phyloP scores from a whole-genome alignment of 75 land plant species.

The Chamaecyparis obtusa region DNA sequence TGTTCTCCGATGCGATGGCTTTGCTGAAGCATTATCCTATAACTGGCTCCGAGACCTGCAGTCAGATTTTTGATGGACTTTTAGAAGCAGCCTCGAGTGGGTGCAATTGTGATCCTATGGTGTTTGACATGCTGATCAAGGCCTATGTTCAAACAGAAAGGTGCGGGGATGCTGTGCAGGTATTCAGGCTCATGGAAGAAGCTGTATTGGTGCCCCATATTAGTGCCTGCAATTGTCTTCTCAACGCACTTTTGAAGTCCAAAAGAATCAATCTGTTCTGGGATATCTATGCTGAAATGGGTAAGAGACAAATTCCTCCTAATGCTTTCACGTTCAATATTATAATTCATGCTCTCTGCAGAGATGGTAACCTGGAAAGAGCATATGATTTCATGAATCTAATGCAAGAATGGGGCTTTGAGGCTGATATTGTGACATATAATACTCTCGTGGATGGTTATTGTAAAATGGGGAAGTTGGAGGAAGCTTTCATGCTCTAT shows the following conservation, averaged over 20 bases:
- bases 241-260: slow-evolving; percentile 34
- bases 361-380: slow-evolving; percentile 33
- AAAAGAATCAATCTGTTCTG: slow-evolving; percentile 34
- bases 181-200: slow-evolving; percentile 29
- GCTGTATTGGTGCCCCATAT: slow-evolving; percentile 30
- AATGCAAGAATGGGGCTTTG: slow-evolving; percentile 66
- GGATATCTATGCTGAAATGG: slow-evolving; percentile 57
- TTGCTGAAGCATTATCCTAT: slow-evolving; percentile 19
- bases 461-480: slow-evolving; percentile 37
- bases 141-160: slow-evolving; percentile 33
- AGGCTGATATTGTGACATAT: slow-evolving; percentile 71
- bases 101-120: slow-evolving; percentile 46
- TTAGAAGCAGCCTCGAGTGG: slow-evolving; percentile 18
- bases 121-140: slow-evolving; percentile 59
- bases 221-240: slow-evolving; percentile 36
- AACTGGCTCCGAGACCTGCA: neutral
- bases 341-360: slow-evolving; percentile 53
- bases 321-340: slow-evolving; percentile 59
- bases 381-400: slow-evolving; percentile 49
- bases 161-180: slow-evolving; percentile 23
- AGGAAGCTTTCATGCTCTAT: slow-evolving; percentile 52
- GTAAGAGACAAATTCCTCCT: slow-evolving; percentile 24
- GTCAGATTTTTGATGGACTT: slow-evolving; percentile 18
- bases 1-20: slow-evolving; percentile 25
- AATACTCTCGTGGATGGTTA: slow-evolving; percentile 59